Percentiles rank a stretch among this genome's conserved stretches.
Conservation (phyloP, 768 basidiomycete species). For the Cubamyces sp. region DNA sequence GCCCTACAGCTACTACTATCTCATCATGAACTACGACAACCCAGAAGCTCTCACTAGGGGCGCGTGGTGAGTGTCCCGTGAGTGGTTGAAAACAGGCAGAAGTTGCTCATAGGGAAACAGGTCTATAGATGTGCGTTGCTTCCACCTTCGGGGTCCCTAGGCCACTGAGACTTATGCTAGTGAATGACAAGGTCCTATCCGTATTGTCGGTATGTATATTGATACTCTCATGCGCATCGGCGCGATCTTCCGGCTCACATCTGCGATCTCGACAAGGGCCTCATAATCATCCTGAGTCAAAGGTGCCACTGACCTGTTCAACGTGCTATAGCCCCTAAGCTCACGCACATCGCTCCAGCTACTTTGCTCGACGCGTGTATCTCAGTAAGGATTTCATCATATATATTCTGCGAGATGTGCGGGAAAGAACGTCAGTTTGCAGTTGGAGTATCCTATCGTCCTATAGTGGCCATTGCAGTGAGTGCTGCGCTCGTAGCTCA, state of each 20-base stretch:
- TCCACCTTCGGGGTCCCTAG: too few relatives aligned
- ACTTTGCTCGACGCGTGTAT: conserved; percentile 11
- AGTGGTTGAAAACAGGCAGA: not conserved
- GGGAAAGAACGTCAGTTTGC: not conserved
- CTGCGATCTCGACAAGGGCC: not conserved
- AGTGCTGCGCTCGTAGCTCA: not conserved
- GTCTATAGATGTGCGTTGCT: conserved; percentile 8
- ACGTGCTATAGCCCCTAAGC: not conserved
- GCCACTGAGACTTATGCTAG: too few relatives aligned
- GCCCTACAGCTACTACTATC: conserved; percentile 5
- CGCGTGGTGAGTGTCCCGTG: not conserved
- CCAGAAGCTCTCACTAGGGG: not conserved
- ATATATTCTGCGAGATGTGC: not conserved
- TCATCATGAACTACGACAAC: not conserved
- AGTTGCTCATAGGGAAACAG: not conserved
- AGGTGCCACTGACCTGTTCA: not conserved
- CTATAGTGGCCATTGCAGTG: not conserved
- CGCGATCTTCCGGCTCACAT: too few relatives aligned
- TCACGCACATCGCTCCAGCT: not conserved
- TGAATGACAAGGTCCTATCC: not conserved
- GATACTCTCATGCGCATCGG: not conserved
- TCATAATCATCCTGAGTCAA: conserved; percentile 6
- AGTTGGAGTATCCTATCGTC: not conserved
- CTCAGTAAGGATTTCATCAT: not conserved
- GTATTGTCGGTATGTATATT: not conserved